Evolutionary conservation across 371 early-diverging fungal genomes (phyloP).

Genomic region (Syncephalastrum racemosum): DNA sequence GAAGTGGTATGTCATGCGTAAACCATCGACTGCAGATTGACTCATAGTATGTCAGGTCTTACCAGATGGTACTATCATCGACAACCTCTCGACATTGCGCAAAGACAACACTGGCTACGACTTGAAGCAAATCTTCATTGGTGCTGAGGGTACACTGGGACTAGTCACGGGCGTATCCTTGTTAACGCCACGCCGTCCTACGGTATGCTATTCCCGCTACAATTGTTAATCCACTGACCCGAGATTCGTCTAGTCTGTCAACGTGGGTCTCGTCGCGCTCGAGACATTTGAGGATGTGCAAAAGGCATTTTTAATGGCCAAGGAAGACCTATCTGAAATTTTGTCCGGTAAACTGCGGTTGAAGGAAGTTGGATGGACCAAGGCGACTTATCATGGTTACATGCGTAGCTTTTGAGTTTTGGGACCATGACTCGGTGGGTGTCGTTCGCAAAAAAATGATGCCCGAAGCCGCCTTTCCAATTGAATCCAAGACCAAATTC

Average conservation of each 20-base stretch:
- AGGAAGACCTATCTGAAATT: constrained; percentile 47
- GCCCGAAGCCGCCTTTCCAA: constrained; percentile 17
- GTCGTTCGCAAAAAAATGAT: constrained; percentile 58
- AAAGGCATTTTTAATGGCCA: constrained; percentile 44
- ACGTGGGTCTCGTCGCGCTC: constrained; percentile 44
- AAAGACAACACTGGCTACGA: constrained; percentile 89
- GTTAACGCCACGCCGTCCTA: constrained; percentile 41
- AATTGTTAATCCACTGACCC: background rate
- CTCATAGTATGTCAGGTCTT: constrained; percentile 52
- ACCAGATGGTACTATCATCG: constrained; percentile 89
- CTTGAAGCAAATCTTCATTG: constrained; percentile 87
- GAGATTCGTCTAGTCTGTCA: constrained; percentile 25
- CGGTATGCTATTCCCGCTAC: constrained; percentile 11
- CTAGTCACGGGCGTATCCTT: constrained; percentile 82
- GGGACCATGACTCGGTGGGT: constrained; percentile 59
- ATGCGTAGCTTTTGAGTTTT: constrained; percentile 77
- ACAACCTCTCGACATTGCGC: constrained; percentile 78
- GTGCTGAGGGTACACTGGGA: constrained; percentile 87
- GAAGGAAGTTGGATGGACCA: background rate
- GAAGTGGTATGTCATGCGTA: constrained; percentile 54
- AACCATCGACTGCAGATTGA: background rate
- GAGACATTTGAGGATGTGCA: constrained; percentile 43
- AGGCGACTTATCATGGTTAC: background rate
- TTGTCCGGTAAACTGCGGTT: constrained; percentile 36
- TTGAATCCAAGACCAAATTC: constrained; percentile 45